Evolutionary conservation across 179 eudicot genomes (phyloP), one percentile per base, ranked within the genome.

Genomic region (Spinacia oleracea): DNA sequence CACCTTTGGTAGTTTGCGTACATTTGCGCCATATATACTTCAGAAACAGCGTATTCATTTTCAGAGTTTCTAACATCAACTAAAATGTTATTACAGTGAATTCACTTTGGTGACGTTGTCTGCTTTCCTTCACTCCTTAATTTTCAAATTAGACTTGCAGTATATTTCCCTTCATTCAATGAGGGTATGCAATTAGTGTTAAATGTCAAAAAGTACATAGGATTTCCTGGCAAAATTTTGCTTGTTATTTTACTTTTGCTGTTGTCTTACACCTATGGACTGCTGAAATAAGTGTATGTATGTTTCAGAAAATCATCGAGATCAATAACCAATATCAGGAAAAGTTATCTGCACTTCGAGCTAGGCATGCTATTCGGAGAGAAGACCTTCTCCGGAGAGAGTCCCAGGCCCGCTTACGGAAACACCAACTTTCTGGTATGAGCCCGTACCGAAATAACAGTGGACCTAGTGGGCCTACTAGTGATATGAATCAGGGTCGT

Each of bases 291-390:
- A 7, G 10, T 74, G 16, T 68, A 15, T 67, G 16, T 42, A 8
- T 76, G 45, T 83, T 84, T 81, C 97, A 95, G 98, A 91, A 83
- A 87, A 80, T 91, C 82, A 79, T 84, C 51, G 81, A 88, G 64
- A 93, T 95, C 73, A 91, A 91, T 72, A 81, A 84, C 58, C 90
- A 91, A 79, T 91, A 95, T 70, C 90, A 89, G 85, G 97, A 93
- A 86, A 91, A 91, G 62, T 79, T 93, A 58, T 82, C 75, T 20
- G 88, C 91, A 10, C 87, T 95, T 71, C 87, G 97, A 81, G 89
- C 91, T 65, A 86, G 84, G 46, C 87, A 90, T 55, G 84, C 93
- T 34, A 62, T 60, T 79, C 89, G 86, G 38, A 88, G 92, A 84
- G 93, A 93, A 51, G 97, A 95, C 46, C 72, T 89, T 72, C 89